Conservation (phyloP, 108 stramenopile genomes). For the Stephanodiscus minutulus region DNA sequence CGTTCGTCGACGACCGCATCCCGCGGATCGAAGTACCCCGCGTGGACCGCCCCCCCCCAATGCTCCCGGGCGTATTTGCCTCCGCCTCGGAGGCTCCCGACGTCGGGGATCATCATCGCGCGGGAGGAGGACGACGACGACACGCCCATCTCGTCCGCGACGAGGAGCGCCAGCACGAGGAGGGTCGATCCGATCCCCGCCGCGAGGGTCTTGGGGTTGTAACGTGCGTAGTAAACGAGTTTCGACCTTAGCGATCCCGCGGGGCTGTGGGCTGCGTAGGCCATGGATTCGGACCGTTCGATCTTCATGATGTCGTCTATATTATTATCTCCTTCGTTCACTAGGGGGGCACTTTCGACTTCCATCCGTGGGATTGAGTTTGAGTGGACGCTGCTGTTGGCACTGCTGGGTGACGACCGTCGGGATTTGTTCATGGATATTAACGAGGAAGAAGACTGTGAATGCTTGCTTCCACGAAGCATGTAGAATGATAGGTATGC, state of each 20-base stretch:
- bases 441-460: slow-evolving; percentile 2
- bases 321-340: not conserved
- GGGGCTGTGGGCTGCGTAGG: slow-evolving; percentile 49
- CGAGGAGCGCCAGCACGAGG: slow-evolving; percentile 31
- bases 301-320: slow-evolving; percentile 13
- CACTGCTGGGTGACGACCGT: slow-evolving; percentile 5
- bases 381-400: slow-evolving; percentile 11
- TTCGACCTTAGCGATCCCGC: slow-evolving; percentile 18
- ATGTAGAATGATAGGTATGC: slow-evolving; percentile 15
- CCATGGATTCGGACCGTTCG: slow-evolving; percentile 64
- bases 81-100: slow-evolving; percentile 5
- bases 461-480: slow-evolving; percentile 44
- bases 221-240: slow-evolving; percentile 32
- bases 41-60: slow-evolving; percentile 73
- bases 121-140: not conserved
- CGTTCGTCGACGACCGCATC: slow-evolving; percentile 51
- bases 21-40: slow-evolving; percentile 71
- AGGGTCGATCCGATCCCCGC: slow-evolving; percentile 30
- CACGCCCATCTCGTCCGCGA: slow-evolving; percentile 14
- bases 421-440: slow-evolving; percentile 3
- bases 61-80: slow-evolving; percentile 35
- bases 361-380: slow-evolving; percentile 8
- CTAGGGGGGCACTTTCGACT: not conserved
- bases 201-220: slow-evolving; percentile 37
- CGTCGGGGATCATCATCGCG: slow-evolving; percentile 9